Conservation (phyloP, 116 monocot genomes). For the Phalaenopsis hybrid region DNA sequence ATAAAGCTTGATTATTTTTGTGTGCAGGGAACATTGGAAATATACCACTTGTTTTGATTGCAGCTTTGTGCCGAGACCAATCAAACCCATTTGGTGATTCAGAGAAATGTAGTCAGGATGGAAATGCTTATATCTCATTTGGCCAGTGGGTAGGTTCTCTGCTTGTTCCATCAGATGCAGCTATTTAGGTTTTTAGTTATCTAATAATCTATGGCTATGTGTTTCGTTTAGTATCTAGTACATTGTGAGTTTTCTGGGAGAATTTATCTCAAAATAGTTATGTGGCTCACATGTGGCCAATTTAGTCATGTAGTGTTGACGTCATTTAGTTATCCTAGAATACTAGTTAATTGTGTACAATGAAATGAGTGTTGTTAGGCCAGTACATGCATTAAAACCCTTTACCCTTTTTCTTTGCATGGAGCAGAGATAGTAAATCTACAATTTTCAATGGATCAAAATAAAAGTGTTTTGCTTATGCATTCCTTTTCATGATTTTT, state of each 20-base stretch:
- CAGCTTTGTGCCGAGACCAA: constrained; percentile 80
- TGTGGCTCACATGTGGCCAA: neutral
- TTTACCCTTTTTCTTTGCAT: no score
- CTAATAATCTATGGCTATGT: neutral
- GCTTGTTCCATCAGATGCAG: neutral
- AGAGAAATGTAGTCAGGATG: constrained; percentile 71
- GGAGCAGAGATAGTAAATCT: no score
- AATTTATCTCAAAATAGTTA: neutral
- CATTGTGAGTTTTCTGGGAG: neutral
- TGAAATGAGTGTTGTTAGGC: neutral
- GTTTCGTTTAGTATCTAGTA: neutral
- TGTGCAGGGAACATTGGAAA: constrained; percentile 94
- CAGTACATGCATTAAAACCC: neutral
- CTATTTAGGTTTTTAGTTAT: neutral
- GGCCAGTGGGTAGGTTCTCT: constrained; percentile 84
- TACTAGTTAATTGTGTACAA: neutral
- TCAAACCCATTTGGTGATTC: constrained; percentile 92
- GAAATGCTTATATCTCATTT: constrained; percentile 92
- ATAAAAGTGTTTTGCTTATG: no score
- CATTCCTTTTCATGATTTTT: no score
- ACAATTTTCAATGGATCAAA: neutral
- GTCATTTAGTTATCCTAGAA: no score
- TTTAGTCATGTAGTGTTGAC: no score
- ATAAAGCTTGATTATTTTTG: constrained; percentile 9
- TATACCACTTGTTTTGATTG: constrained; percentile 89